A percentile compares a stretch with the other conserved stretches of the same genome.
Conservation (phyloP, 306 rosid genomes). For the Quercus berberidifolia region DNA sequence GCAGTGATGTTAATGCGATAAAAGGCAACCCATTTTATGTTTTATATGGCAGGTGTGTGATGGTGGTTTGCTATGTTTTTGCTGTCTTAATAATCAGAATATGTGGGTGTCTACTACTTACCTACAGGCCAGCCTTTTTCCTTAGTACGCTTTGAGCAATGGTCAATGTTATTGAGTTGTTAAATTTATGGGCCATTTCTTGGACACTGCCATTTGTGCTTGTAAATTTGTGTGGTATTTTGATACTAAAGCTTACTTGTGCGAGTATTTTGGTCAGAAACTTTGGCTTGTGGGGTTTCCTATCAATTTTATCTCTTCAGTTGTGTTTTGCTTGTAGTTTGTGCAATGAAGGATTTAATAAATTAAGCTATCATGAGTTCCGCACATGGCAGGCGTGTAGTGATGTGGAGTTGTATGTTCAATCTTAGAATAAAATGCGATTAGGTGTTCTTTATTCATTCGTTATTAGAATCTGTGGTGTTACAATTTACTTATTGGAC, state of each 20-base stretch:
- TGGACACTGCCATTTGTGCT: background rate
- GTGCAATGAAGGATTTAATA: background rate
- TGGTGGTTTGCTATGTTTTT: background rate
- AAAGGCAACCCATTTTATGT: constrained; percentile 12
- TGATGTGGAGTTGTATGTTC: constrained; percentile 17
- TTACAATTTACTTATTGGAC: background rate
- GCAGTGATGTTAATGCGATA: constrained; percentile 9
- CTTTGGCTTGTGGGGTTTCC: background rate
- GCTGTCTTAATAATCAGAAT: background rate
- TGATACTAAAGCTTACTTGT: background rate
- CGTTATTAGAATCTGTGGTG: background rate
- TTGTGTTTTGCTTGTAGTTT: background rate
- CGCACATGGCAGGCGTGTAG: background rate
- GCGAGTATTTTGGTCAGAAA: background rate
- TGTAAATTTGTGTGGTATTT: background rate
- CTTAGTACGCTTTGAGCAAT: constrained; percentile 4
- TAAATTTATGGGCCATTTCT: background rate
- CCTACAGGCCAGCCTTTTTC: constrained; percentile 5
- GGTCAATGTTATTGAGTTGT: background rate
- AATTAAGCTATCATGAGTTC: background rate
- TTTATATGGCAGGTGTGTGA: constrained; percentile 10
- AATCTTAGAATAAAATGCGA: constrained; percentile 1
- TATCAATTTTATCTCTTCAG: background rate
- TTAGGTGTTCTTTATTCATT: background rate
- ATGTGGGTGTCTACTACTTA: background rate